phyloP scores from a whole-genome alignment of 257 asterid genomes.

The Solanum raphanifolium region DNA sequence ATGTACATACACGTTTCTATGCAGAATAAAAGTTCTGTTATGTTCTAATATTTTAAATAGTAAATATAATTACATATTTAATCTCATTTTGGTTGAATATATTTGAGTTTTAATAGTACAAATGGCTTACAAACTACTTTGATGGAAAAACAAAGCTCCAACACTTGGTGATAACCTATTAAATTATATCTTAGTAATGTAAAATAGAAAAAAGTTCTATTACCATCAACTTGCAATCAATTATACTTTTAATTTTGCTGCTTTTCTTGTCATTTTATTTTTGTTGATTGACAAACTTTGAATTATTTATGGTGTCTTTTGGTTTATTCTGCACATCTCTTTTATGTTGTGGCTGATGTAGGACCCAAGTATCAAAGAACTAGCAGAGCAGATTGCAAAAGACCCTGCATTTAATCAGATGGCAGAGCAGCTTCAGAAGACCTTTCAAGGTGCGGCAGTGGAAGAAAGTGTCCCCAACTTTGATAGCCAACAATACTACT shows the following conservation, averaged over 20 bases:
- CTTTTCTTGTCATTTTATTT: neutral
- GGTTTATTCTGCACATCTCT: neutral
- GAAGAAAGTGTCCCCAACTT: slow-evolving; percentile 72
- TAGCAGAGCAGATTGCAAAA: slow-evolving; percentile 90
- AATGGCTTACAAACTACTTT: neutral
- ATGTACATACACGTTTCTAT: slow-evolving; percentile 25
- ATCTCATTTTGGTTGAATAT: neutral
- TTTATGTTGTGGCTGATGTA: slow-evolving; percentile 4
- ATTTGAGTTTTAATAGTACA: neutral
- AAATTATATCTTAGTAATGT: neutral
- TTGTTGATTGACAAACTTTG: neutral
- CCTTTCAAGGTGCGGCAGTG: slow-evolving; percentile 71
- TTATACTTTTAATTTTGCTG: neutral
- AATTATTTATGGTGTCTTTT: neutral
- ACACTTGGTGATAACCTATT: neutral
- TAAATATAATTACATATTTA: neutral
- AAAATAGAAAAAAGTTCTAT: neutral
- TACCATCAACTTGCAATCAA: neutral
- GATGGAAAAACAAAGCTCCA: neutral
- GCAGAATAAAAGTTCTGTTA: neutral
- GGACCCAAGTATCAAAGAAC: slow-evolving; percentile 96
- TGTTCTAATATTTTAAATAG: neutral
- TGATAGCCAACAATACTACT: slow-evolving; percentile 72
- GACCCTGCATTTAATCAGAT: slow-evolving; percentile 89
- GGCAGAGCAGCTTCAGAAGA: slow-evolving; percentile 97